A percentile compares a stretch with the other conserved stretches of the same genome.
phyloP scores from a whole-genome alignment of 352 stramenopile species.

The Peronospora belbahrii region DNA sequence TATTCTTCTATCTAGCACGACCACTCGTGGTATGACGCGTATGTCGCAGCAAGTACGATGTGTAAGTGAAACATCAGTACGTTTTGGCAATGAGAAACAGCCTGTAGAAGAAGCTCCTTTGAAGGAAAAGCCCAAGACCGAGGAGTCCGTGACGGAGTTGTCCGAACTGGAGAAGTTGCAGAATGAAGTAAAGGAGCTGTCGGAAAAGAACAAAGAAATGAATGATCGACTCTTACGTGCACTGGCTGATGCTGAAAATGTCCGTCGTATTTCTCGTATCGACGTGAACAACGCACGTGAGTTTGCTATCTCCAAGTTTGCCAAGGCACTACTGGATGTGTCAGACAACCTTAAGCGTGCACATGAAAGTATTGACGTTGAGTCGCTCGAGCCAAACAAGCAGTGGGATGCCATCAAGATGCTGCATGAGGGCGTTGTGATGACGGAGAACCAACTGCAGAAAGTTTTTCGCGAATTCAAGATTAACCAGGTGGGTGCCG shows the following conservation, averaged over 20 bases:
- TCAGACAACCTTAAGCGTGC: slow-evolving; percentile 96
- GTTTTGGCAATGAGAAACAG: slow-evolving; percentile 57
- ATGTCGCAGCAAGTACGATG: slow-evolving; percentile 37
- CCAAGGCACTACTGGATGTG: slow-evolving; percentile 95
- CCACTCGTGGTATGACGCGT: slow-evolving; percentile 23
- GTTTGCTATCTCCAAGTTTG: slow-evolving; percentile 95
- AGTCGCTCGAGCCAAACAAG: slow-evolving; percentile 65
- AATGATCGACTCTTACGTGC: slow-evolving; percentile 86
- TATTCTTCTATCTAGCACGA: slow-evolving; percentile 42
- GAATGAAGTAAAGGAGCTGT: slow-evolving; percentile 67
- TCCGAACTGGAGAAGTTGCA: slow-evolving; percentile 38
- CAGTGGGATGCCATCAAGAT: slow-evolving; percentile 59
- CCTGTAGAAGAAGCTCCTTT: slow-evolving; percentile 17
- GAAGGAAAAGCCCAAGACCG: slow-evolving; percentile 6
- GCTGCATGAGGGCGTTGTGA: slow-evolving; percentile 84
- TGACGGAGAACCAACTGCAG: slow-evolving; percentile 93
- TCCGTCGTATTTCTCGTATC: slow-evolving; percentile 88
- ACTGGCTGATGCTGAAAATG: slow-evolving; percentile 97
- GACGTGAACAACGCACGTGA: slow-evolving; percentile 91
- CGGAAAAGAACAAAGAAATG: slow-evolving; percentile 64
- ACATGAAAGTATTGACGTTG: slow-evolving; percentile 81
- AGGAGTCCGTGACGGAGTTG: slow-evolving; percentile 8
- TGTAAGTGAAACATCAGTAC: slow-evolving; percentile 34
- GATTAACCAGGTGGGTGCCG: slow-evolving; percentile 87
- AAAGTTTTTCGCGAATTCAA: slow-evolving; percentile 93